Evolutionary conservation across 1,284 basidiomycete species (phyloP).

Genomic region (Lignosus rhinocerotis): DNA sequence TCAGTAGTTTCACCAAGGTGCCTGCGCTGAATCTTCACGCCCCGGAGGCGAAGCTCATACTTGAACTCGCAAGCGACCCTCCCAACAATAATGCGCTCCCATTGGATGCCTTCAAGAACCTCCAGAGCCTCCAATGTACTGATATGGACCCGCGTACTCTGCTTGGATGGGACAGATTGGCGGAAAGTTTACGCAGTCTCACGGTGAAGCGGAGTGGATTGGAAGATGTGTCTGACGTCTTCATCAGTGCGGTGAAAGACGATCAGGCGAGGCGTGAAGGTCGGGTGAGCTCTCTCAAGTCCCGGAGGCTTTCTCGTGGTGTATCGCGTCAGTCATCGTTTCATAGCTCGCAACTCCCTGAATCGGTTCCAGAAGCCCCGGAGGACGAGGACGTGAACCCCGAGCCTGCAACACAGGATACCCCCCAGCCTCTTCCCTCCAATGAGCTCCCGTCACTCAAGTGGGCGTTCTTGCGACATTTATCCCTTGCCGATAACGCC

Average conservation of each 20-base stretch:
- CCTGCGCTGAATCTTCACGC: conserved; percentile 71
- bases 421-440: conserved; percentile 27
- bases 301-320: conserved; percentile 44
- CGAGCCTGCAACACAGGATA: conserved; percentile 25
- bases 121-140: conserved; percentile 70
- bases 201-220: conserved; percentile 78
- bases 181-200: conserved; percentile 71
- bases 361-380: conserved; percentile 58
- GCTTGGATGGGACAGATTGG: conserved; percentile 83
- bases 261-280: conserved; percentile 69
- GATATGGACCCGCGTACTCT: conserved; percentile 84
- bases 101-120: conserved; percentile 81
- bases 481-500: conserved; percentile 81
- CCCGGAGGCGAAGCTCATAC: conserved; percentile 63
- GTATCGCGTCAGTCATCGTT: conserved; percentile 49
- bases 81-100: conserved; percentile 79
- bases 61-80: conserved; percentile 71
- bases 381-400: conserved; percentile 38
- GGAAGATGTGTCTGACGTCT: conserved; percentile 81
- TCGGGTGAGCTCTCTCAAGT: conserved; percentile 46
- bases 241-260: conserved; percentile 75
- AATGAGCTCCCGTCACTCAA: conserved; percentile 59
- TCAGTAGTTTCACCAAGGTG: conserved; percentile 85
- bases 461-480: conserved; percentile 78
- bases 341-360: conserved; percentile 52